Evolutionary conservation across 2,329 filamentous ascomycete species (phyloP).

Genomic region (Talaromyces sp.): DNA sequence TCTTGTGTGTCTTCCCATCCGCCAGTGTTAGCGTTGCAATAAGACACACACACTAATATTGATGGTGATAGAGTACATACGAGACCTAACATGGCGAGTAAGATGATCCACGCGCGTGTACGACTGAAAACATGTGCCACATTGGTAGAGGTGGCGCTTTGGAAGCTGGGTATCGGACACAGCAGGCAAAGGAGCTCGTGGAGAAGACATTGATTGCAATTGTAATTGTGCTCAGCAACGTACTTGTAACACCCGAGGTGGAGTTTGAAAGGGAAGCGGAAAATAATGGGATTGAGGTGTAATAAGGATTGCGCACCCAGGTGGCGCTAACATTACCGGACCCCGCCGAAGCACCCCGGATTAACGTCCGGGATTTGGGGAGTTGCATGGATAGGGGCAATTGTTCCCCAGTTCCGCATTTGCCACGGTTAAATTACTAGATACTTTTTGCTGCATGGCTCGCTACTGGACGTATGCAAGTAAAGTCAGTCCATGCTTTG

Average conservation of each 20-base stretch:
- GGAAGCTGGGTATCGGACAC: neutral
- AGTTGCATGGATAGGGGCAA: neutral
- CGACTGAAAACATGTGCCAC: slow-evolving; percentile 11
- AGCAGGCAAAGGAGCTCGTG: neutral
- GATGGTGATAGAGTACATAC: slow-evolving; percentile 14
- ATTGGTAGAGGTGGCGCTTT: slow-evolving; percentile 11
- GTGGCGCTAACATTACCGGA: neutral
- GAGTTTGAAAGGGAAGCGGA: neutral
- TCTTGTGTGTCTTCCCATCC: slow-evolving; percentile 23
- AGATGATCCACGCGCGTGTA: slow-evolving; percentile 29
- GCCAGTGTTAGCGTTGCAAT: neutral
- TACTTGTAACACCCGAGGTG: neutral
- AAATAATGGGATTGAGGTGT: neutral
- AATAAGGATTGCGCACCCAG: neutral
- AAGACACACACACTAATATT: neutral
- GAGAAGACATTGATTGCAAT: neutral
- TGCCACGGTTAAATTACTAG: neutral
- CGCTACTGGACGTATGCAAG: neutral
- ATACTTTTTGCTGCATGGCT: neutral
- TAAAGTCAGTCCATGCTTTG: neutral
- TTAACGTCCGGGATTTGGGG: neutral
- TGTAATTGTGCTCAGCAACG: neutral
- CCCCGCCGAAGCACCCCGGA: neutral
- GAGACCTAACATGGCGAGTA: slow-evolving; percentile 28
- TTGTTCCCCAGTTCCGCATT: neutral